phyloP scores from a whole-genome alignment of 805 yeast genomes.

The Ogataea chonburiensis region DNA sequence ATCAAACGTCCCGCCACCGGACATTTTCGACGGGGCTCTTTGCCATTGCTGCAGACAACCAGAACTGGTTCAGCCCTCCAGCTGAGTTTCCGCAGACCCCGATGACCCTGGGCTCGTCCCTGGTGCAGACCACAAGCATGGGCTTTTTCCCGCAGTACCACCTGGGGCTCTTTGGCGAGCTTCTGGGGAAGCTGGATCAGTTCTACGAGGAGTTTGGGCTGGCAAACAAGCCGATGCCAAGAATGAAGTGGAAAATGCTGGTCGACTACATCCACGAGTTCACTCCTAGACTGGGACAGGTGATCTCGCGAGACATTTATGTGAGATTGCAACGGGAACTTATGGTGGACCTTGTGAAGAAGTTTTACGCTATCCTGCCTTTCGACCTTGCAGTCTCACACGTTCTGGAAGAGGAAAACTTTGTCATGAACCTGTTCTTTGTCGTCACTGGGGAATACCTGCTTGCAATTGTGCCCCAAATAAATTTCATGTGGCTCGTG shows the following conservation, averaged over 20 bases:
- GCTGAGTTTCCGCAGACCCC: slow-evolving; percentile 10
- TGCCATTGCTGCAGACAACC: slow-evolving; percentile 20
- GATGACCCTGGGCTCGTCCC: slow-evolving; percentile 14
- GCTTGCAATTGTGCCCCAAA: slow-evolving; percentile 23
- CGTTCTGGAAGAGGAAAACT: slow-evolving; percentile 12
- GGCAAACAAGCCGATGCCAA: background rate
- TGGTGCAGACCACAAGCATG: slow-evolving; percentile 18
- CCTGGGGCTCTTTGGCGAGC: slow-evolving; percentile 16
- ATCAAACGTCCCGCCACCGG: slow-evolving; percentile 10
- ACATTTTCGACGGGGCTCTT: slow-evolving; percentile 20
- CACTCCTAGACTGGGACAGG: background rate
- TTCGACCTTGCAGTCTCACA: slow-evolving; percentile 12
- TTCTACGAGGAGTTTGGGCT: slow-evolving; percentile 7
- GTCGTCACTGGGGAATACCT: slow-evolving; percentile 21
- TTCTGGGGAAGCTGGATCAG: slow-evolving; percentile 9
- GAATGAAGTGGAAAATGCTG: background rate
- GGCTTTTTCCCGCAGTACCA: slow-evolving; percentile 20
- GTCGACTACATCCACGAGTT: background rate
- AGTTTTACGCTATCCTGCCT: slow-evolving; percentile 18
- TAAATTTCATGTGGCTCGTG: slow-evolving; percentile 14
- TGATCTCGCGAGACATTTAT: background rate
- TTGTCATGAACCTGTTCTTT: slow-evolving; percentile 18
- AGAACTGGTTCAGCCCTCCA: slow-evolving; percentile 3
- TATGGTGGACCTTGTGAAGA: slow-evolving; percentile 11
- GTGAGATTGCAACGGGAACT: slow-evolving; percentile 1